Evolutionary conservation across 352 stramenopile species (phyloP), one percentile per base, ranked within the genome.

Genomic region (Phytophthora capsici): DNA sequence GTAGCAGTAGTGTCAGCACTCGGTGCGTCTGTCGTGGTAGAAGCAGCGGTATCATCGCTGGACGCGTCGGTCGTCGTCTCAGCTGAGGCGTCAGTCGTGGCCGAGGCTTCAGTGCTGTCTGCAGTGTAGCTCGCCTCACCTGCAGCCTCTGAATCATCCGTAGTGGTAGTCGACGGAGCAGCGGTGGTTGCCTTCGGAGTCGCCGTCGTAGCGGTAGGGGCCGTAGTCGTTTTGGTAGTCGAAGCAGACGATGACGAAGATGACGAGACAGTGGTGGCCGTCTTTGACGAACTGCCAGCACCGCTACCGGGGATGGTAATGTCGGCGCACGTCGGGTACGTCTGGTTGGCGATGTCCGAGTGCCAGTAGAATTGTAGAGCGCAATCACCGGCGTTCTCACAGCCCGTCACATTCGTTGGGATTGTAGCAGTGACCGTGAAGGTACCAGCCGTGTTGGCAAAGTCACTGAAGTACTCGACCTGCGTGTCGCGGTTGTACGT

Each of bases 371-470:
- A 72, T 57, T 78, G 69, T 59, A 78, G 51, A 7, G 57, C 65
- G 40, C 69, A 78, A 41, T 74, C 61, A 6, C 69, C 69, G 6
- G 64, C 46, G 17, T 52, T 71, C 32, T 73, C 66, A 17, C 79
- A 88, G 9, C 76, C 79, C 4, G 54, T 57, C 13, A 88, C 50
- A 28, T 48, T 43, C 7, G 61, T 30, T 0, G 79, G 76, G 17
- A 88, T 81, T 23, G 60, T 82, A 10, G 48, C 71, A 0, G 48
- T 82, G 14, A 52, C 59, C 53, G 56, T 78, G 69, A 86, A 77
- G 10, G 67, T 80, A 34, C 79, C 79, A 6, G 56, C 51, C 1
- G 71, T 57, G 34, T 75, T 72, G 40, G 78, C 64, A 28, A 87
- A 87, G 25, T 71, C 62, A 12, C 78, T 71, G 28, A 76, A 58